phyloP scores from a whole-genome alignment of 2,329 filamentous ascomycete genomes.

The Aspergillus neotritici region DNA sequence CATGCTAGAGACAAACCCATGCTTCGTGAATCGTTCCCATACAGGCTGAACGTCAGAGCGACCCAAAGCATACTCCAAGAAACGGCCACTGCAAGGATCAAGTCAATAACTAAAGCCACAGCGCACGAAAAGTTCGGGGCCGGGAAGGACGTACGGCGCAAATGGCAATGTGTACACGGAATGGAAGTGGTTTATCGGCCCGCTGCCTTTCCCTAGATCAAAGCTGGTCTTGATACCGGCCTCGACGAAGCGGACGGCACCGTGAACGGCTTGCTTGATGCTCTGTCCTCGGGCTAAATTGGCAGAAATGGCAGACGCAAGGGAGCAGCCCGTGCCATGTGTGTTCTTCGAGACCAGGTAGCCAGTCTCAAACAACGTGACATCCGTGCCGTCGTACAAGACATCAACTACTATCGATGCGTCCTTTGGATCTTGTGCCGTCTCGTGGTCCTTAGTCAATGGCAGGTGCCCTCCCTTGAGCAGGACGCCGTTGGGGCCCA shows the following conservation, averaged over 20 bases:
- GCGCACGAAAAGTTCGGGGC: not conserved
- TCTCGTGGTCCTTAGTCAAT: constrained; percentile 57
- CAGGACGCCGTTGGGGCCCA: constrained; percentile 75
- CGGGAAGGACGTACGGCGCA: constrained; percentile 42
- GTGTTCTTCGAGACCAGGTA: constrained; percentile 74
- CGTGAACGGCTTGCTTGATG: constrained; percentile 48
- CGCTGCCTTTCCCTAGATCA: constrained; percentile 54
- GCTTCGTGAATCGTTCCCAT: constrained; percentile 73
- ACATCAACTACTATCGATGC: constrained; percentile 69
- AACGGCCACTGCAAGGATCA: constrained; percentile 55
- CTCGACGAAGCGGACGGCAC: constrained; percentile 56
- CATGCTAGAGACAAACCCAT: constrained; percentile 74
- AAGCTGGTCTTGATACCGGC: constrained; percentile 55
- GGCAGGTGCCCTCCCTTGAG: constrained; percentile 91
- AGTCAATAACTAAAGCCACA: constrained; percentile 3
- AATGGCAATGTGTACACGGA: constrained; percentile 57
- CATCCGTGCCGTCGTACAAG: constrained; percentile 58
- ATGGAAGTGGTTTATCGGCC: constrained; percentile 64
- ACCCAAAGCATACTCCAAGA: constrained; percentile 75
- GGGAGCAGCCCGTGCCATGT: constrained; percentile 89
- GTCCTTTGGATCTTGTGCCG: constrained; percentile 55
- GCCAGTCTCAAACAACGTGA: constrained; percentile 60
- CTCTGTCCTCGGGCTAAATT: constrained; percentile 51
- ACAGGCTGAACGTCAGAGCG: constrained; percentile 65
- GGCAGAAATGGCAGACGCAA: constrained; percentile 69